Evolutionary conservation across 805 yeast species (phyloP), one percentile per base, ranked within the genome.

Genomic region (Saturnispora besseyi): DNA sequence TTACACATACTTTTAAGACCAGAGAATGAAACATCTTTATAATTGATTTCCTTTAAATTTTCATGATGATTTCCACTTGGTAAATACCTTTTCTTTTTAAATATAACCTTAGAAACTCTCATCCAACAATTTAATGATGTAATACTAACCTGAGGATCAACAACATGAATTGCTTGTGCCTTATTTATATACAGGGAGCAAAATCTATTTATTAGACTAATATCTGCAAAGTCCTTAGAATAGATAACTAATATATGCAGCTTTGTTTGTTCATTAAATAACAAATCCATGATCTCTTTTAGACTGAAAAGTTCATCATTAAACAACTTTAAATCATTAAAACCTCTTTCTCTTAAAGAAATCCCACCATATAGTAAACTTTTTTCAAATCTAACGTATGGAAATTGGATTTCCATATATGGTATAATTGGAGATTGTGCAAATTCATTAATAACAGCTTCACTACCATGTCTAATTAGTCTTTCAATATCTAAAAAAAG

Each of bases 351-450:
- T 15, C 2, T 21, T 7, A 47, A 10, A 11, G 31, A 15, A 28
- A 47, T 33, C n/a, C 50, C 50, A 26, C 50, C 50, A 24, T 32
- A 24, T 6, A 46, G 18, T 31, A 31, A 21, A 15, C 24, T 21
- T 10, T 37, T 29, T 32, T 46, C 41, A 26, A 46, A 46, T 10
- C 44, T 40, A 24, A 46, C 40, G 13, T 46, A 46, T 10, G 49
- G 49, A 18, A 40, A 41, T 11, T 46, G 38, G 8, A 31, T 26
- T 31, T 46, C 49, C 49, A 46, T 46, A 21, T 46, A 46, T n/a
- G 49, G 49, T 13, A 46, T 46, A 18, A 38, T 12, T 13, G 49
- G 45, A 5, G 4, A 7, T 26, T 41, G 21, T 24, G 41, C 38
- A 15, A 46, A 46, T 12, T 46, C 45, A 8, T 18, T 13, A 36